Evolutionary conservation across 2,329 filamentous ascomycete species (phyloP).

Genomic region (Pseudopyricularia javanii): DNA sequence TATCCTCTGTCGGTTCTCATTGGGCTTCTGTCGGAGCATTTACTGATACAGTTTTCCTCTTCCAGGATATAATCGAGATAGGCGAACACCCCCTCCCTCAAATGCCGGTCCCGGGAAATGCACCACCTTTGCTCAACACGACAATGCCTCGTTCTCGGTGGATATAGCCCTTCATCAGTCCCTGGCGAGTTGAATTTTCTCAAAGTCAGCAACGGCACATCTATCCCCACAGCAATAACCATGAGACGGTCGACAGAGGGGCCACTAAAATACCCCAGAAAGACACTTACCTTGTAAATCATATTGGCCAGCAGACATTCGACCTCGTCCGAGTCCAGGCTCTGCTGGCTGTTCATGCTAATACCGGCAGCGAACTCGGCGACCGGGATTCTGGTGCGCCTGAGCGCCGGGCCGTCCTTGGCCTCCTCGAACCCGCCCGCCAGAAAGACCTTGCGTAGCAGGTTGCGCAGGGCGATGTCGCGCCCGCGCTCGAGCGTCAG

Average conservation of each 20-base stretch:
- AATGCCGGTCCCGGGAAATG: constrained; percentile 82
- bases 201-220: background rate
- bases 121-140: constrained; percentile 82
- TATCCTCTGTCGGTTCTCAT: background rate
- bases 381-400: constrained; percentile 68
- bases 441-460: constrained; percentile 84
- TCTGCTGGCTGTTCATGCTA: constrained; percentile 55
- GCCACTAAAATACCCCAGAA: background rate
- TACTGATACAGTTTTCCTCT: too few species aligned
- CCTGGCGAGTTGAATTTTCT: constrained; percentile 46
- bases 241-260: background rate
- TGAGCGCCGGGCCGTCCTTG: constrained; percentile 54
- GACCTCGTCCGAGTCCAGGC: constrained; percentile 79
- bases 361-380: constrained; percentile 78
- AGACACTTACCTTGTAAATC: constrained; percentile 75
- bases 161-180: constrained; percentile 96
- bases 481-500: constrained; percentile 84
- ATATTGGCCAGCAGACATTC: constrained; percentile 92
- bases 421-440: constrained; percentile 68
- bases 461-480: constrained; percentile 82
- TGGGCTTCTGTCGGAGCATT: background rate
- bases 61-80: too few species aligned
- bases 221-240: too few species aligned
- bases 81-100: constrained; percentile 13
- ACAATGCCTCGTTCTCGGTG: constrained; percentile 80